phyloP scores from a whole-genome alignment of 805 yeast genomes.

The Candida ulmi region DNA sequence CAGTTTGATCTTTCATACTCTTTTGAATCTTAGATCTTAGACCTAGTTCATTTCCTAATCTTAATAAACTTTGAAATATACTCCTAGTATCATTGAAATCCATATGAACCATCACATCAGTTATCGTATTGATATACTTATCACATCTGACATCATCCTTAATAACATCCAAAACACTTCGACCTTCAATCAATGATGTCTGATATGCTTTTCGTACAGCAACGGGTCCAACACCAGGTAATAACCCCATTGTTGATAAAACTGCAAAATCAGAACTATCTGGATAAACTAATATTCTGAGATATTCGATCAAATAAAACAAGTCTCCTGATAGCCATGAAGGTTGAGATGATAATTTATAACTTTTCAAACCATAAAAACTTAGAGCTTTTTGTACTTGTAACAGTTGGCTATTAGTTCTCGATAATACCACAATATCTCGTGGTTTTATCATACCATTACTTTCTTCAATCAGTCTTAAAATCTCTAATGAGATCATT shows the following conservation, averaged over 20 bases:
- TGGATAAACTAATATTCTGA: constrained; percentile 35
- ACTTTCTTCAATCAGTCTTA: constrained; percentile 34
- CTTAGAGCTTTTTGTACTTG: constrained; percentile 32
- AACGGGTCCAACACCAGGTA: constrained; percentile 19
- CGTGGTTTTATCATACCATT: constrained; percentile 35
- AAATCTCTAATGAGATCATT: constrained; percentile 40
- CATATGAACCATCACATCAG: constrained; percentile 8
- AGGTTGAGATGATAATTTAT: constrained; percentile 41
- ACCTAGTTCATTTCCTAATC: constrained; percentile 12
- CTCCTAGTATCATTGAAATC: constrained; percentile 12
- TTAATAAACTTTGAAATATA: constrained; percentile 10
- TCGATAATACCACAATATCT: constrained; percentile 49
- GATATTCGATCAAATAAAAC: constrained; percentile 39
- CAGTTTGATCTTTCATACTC: constrained; percentile 17
- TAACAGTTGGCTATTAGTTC: constrained; percentile 46
- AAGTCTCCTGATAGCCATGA: constrained; percentile 45
- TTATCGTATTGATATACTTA: constrained; percentile 22
- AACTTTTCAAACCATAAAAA: constrained; percentile 35
- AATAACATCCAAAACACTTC: constrained; percentile 11
- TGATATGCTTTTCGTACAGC: constrained; percentile 18
- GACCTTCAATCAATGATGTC: not conserved
- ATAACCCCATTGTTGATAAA: constrained; percentile 20
- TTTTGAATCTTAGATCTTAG: constrained; percentile 7
- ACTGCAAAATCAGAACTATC: constrained; percentile 22
- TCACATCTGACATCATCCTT: constrained; percentile 19